phyloP scores from a whole-genome alignment of 257 asterid species.

The Solanum paucissectum region DNA sequence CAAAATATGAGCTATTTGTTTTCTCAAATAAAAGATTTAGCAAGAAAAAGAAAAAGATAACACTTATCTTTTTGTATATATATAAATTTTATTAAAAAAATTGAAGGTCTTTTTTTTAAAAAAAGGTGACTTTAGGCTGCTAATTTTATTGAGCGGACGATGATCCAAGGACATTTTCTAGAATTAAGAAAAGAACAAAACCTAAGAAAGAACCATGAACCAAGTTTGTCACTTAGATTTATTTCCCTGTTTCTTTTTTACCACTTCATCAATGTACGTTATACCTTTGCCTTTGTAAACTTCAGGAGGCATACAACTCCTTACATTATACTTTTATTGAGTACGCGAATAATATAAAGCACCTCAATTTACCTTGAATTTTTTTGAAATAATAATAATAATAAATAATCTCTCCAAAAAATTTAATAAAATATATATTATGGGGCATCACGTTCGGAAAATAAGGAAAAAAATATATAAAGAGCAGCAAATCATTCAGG shows the following conservation, averaged over 20 bases:
- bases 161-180: background rate
- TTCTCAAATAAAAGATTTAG: background rate
- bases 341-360: background rate
- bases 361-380: background rate
- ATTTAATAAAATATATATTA: too few species aligned
- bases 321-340: background rate
- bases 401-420: background rate
- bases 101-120: too few species aligned
- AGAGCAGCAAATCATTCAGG: background rate
- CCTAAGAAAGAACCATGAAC: background rate
- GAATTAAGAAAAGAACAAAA: background rate
- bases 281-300: slow-evolving; percentile 59
- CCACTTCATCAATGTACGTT: slow-evolving; percentile 27
- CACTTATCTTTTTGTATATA: background rate
- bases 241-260: slow-evolving; percentile 55
- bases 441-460: background rate
- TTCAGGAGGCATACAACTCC: slow-evolving; percentile 54
- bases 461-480: too few species aligned
- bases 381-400: too few species aligned
- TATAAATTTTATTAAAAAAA: too few species aligned
- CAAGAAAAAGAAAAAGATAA: background rate
- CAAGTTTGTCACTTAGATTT: slow-evolving; percentile 27
- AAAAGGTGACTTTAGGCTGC: background rate
- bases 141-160: background rate
- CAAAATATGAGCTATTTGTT: background rate